A percentile compares a stretch with the other conserved stretches of the same genome.
Evolutionary conservation across 2,329 filamentous ascomycete species (phyloP).

Genomic region (Albophoma yamanashiensis): DNA sequence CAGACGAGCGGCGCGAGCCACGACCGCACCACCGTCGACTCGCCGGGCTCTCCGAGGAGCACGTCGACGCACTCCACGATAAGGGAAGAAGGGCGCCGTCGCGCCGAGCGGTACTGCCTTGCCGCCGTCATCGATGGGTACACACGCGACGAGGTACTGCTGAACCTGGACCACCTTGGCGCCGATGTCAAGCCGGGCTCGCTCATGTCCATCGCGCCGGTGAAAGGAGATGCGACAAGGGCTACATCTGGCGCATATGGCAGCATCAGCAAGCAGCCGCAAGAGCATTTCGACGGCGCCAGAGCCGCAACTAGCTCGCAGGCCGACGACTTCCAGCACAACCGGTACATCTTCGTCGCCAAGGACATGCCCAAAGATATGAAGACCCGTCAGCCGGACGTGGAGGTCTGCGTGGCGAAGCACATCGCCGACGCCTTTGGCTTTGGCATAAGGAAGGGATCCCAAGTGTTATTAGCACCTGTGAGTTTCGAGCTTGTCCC

Average conservation of each 20-base stretch:
- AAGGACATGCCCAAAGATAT: conserved; percentile 62
- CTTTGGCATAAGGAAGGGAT: conserved; percentile 71
- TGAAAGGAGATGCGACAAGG: conserved; percentile 39
- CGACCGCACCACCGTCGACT: conserved; percentile 29
- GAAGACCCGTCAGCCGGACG: conserved; percentile 49
- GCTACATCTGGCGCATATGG: conserved; percentile 14
- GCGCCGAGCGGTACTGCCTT: conserved; percentile 36
- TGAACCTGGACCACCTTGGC: conserved; percentile 64
- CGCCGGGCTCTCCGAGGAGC: conserved; percentile 35
- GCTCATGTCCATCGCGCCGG: conserved; percentile 61
- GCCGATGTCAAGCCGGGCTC: conserved; percentile 52
- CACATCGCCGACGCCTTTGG: conserved; percentile 72
- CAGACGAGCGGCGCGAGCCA: conserved; percentile 38
- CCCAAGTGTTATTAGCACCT: conserved; percentile 53
- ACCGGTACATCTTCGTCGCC: conserved; percentile 58
- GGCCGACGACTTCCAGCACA: conserved; percentile 14
- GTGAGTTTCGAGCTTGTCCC: conserved; percentile 21
- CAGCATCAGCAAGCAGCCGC: conserved; percentile 19
- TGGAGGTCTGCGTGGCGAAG: conserved; percentile 66
- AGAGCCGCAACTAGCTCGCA: conserved; percentile 10
- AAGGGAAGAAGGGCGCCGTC: conserved; percentile 20
- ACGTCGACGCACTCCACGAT: conserved; percentile 39
- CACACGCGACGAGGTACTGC: conserved; percentile 65
- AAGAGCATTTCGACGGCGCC: conserved; percentile 14
- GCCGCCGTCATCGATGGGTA: conserved; percentile 62